Percentiles rank a stretch among this genome's conserved stretches.
These are phyloP conservation scores for Bacidia rubella DNA, from an alignment of 495 filamentous ascomycete genomes.

Conservation along the genomic window DNA sequence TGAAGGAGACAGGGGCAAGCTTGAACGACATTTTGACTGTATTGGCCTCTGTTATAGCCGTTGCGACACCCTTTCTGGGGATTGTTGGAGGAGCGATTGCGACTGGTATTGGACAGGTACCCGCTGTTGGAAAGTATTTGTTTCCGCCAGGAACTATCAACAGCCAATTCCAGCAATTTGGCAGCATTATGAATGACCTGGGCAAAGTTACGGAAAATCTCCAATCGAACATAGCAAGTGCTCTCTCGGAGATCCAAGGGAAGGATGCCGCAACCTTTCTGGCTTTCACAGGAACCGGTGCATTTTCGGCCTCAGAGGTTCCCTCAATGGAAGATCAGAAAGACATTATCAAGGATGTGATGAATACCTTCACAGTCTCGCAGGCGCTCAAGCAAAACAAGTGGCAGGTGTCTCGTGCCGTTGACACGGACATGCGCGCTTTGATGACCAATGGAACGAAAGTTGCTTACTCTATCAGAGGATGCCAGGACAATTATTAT, in stretches of 20 bases:
- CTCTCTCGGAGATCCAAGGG: slow-evolving; percentile 4
- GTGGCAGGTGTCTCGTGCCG: slow-evolving; percentile 3
- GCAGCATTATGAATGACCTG: not conserved
- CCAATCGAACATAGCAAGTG: slow-evolving; percentile 1
- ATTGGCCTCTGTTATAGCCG: no score
- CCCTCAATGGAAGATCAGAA: not conserved
- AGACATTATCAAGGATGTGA: not conserved
- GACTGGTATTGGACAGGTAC: not conserved
- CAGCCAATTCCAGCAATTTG: slow-evolving; percentile 1
- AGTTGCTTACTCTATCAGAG: no score
- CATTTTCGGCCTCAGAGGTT: slow-evolving; percentile 2
- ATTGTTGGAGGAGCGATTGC: not conserved
- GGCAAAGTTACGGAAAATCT: slow-evolving; percentile 3
- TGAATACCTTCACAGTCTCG: slow-evolving; percentile 6
- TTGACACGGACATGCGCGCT: slow-evolving; percentile 1
- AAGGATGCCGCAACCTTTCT: slow-evolving; percentile 1
- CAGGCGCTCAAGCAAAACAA: slow-evolving; percentile 3
- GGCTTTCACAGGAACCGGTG: not conserved
- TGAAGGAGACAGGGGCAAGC: no score
- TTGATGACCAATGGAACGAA: not conserved
- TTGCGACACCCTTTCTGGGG: no score
- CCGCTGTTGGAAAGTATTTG: slow-evolving; percentile 1
- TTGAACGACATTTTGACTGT: no score
- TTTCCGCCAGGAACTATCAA: slow-evolving; percentile 1
- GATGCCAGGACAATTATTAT: no score